phyloP scores from a whole-genome alignment of 345 rosid species.

The Schrenkiella parvula region DNA sequence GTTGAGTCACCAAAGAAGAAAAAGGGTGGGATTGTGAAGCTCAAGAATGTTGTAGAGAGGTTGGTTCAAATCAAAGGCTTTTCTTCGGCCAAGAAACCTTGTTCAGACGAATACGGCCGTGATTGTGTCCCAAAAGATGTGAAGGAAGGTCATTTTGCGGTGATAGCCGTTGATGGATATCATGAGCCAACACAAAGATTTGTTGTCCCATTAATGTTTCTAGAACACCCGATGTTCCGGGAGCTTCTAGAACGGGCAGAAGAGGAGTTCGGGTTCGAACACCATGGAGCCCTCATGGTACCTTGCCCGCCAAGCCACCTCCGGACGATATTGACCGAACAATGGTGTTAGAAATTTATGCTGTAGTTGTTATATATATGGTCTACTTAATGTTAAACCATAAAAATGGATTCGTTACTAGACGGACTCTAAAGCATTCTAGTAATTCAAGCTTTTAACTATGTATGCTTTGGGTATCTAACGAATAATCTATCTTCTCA shows the following conservation, averaged over 20 bases:
- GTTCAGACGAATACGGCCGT: constrained; percentile 11
- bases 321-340: constrained; percentile 34
- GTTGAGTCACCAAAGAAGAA: constrained; percentile 30
- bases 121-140: constrained; percentile 58
- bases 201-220: constrained; percentile 47
- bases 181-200: constrained; percentile 47
- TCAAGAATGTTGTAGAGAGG: constrained; percentile 37
- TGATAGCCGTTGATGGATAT: constrained; percentile 46
- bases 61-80: constrained; percentile 32
- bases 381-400: neutral
- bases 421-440: neutral
- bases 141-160: constrained; percentile 69
- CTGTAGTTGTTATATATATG: neutral
- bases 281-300: constrained; percentile 42
- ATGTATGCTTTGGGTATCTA: neutral
- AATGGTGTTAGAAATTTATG: constrained; percentile 4
- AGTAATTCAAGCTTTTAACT: neutral
- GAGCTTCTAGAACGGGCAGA: constrained; percentile 41
- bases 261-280: constrained; percentile 43
- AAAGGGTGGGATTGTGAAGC: constrained; percentile 33
- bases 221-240: constrained; percentile 42
- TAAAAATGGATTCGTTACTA: neutral
- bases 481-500: neutral
- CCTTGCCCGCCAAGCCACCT: constrained; percentile 41
- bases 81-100: constrained; percentile 21